Evolutionary conservation across 306 rosid species (phyloP).

Genomic region (Prunus padus): DNA sequence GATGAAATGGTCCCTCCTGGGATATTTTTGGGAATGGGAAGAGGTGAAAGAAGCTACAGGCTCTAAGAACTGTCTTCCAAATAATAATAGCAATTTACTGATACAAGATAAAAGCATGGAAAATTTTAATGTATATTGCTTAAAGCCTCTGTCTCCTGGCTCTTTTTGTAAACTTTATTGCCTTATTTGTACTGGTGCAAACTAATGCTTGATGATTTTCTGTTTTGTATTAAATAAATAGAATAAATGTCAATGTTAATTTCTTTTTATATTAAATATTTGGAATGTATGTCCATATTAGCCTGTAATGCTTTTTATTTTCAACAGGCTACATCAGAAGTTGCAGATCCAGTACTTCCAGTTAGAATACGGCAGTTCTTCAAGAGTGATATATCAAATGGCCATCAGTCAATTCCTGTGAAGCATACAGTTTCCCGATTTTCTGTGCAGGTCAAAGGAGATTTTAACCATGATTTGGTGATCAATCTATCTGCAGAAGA

Average conservation of each 20-base stretch:
- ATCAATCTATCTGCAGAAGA: conserved; percentile 55
- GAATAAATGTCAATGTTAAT: background rate
- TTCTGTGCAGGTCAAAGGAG: conserved; percentile 64
- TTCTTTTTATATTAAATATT: no score
- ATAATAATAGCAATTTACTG: background rate
- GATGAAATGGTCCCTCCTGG: background rate
- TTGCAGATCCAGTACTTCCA: conserved; percentile 67
- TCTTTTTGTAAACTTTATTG: background rate
- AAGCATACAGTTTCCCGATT: conserved; percentile 65
- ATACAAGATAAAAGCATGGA: background rate
- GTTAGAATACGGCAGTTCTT: conserved; percentile 63
- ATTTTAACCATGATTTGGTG: conserved; percentile 53
- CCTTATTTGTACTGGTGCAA: background rate
- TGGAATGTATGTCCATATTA: background rate
- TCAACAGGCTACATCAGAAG: conserved; percentile 82
- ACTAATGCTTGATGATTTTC: background rate
- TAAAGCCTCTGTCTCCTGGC: background rate
- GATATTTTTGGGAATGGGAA: background rate
- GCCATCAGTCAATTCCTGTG: conserved; percentile 43
- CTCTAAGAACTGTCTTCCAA: background rate
- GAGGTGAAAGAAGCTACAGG: background rate
- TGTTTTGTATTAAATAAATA: background rate
- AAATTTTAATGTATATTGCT: background rate
- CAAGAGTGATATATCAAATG: conserved; percentile 42
- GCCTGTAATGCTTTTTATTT: conserved; percentile 26